These are phyloP conservation scores for Coniella lustricola DNA, from an alignment of 2,329 filamentous ascomycete genomes.

Conservation along the genomic window DNA sequence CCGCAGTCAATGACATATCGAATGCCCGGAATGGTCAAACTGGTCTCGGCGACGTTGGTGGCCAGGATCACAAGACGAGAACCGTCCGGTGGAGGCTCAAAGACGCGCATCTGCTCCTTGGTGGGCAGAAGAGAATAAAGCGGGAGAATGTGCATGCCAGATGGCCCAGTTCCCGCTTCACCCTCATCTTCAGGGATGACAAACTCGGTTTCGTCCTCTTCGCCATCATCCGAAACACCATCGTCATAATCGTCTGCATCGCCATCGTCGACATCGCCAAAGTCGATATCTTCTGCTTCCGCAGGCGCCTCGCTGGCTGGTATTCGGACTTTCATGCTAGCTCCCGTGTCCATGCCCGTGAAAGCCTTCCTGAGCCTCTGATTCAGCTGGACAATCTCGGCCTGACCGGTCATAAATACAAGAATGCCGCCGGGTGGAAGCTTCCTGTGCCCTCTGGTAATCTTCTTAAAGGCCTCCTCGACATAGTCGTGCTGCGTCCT, in stretches of 20 bases:
- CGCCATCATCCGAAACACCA: conserved; percentile 51
- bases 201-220: conserved; percentile 59
- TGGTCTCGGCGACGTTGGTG: conserved; percentile 95
- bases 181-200: conserved; percentile 60
- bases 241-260: conserved; percentile 55
- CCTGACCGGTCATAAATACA: conserved; percentile 89
- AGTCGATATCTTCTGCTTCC: conserved; percentile 81
- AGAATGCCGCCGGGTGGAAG: conserved; percentile 85
- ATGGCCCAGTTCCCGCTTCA: conserved; percentile 50
- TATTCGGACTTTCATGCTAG: conserved; percentile 63
- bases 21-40: conserved; percentile 91
- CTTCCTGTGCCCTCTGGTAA: conserved; percentile 80
- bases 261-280: conserved; percentile 60
- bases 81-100: conserved; percentile 75
- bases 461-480: conserved; percentile 82
- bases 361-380: conserved; percentile 67
- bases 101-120: conserved; percentile 83
- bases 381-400: conserved; percentile 80
- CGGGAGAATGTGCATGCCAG: conserved; percentile 82
- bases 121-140: conserved; percentile 90
- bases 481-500: conserved; percentile 81
- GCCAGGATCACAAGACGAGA: conserved; percentile 82
- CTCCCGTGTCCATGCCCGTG: conserved; percentile 48
- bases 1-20: conserved; percentile 95
- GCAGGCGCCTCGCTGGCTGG: conserved; percentile 70